Evolutionary conservation across 495 filamentous ascomycete species (phyloP), one percentile per base, ranked within the genome.

Genomic region (Podospora bellae-mahoneyi): DNA sequence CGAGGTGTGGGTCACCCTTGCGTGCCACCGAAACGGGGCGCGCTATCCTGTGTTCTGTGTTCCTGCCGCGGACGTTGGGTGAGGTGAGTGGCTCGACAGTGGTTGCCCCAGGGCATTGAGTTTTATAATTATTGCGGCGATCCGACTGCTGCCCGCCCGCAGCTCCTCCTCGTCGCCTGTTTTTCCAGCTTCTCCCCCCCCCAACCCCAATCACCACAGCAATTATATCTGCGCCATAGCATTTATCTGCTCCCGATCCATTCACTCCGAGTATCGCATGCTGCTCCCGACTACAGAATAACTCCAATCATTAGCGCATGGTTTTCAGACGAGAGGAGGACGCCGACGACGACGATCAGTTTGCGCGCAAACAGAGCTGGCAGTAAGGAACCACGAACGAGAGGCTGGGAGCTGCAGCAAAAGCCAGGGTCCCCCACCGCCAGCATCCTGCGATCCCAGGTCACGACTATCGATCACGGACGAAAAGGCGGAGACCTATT

Each of bases 81-180:
- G 39, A 48, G 39, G 39, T 48, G 39, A 48, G 65, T 65, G 69
- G 65, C 69, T 69, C 60, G 60, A 54, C 32, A 65, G 67, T 60
- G 48, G 20, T 62, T 57, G 32, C 55, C 62, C 44, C 58, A 59
- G 65, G 65, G 75, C 69, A 75, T 73, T 73, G 71, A 75, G 69
- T 75, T 77, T 73, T 77, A 76, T 73, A 23, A 23, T 23, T 23
- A 72, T 75, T 73, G 68, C 71, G 69, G 71, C 72, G 74, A 58
- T 66, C 65, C 55, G 32, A n/a, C 64, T 63, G 61, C 26, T 18
- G 61, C 27, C 61, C 34, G 61, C 61, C 63, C 34, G 53, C 48
- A 28, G 57, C 57, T 64, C 54, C 55, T 48, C 62, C 39, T 48
- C 39, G 39, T 59, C 26, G 64, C 68, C 61, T 57, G 64, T 28